Evolutionary conservation across 225 moss, liverwort and hornwort genomes (phyloP), one percentile per base, ranked within the genome.

Genomic region (Asterella californica): DNA sequence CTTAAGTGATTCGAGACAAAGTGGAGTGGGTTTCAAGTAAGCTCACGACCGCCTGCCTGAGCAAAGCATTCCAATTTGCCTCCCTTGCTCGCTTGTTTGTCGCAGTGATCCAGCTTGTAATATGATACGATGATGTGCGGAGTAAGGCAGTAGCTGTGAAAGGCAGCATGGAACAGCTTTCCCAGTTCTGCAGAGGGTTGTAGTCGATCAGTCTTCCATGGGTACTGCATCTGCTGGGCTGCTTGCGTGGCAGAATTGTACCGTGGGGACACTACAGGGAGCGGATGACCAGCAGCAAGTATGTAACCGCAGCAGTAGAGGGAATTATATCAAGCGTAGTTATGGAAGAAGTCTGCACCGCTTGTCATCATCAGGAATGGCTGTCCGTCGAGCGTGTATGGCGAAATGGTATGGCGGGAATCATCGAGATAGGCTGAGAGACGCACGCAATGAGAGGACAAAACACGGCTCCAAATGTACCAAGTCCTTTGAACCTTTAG

Each of bases 161-260:
- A n/a, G 17, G 7, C 63, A 37, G 49, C 63, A 81, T 82, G 85
- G 82, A 82, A 79, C 79, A 64, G 63, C 68, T 77, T 50, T 80
- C 77, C 18, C 81, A 70, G 79, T 30, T 75, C 22, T 63, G 70
- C 55, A 37, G 32, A 49, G 54, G 74, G 45, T 81, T 75, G 74
- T 69, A 76, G 29, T 60, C 52, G 19, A 37, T n/a, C 36, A 72
- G 55, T 34, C 76, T 80, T 87, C 83, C 88, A 95, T 93, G 95
- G 96, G 91, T 92, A 78, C 91, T 79, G 87, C 92, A 82, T 91
- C 91, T 77, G 91, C 90, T 19, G 90, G 90, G 90, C 78, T 91
- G 89, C 89, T 91, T 70, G 84, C 78, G 83, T 90, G 94, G 91
- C 92, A 90, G 76, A 89, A 91, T 85, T 79, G 71, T 49, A 79